phyloP scores from a whole-genome alignment of 2,329 filamentous ascomycete species.

The Falciphora oryzae region DNA sequence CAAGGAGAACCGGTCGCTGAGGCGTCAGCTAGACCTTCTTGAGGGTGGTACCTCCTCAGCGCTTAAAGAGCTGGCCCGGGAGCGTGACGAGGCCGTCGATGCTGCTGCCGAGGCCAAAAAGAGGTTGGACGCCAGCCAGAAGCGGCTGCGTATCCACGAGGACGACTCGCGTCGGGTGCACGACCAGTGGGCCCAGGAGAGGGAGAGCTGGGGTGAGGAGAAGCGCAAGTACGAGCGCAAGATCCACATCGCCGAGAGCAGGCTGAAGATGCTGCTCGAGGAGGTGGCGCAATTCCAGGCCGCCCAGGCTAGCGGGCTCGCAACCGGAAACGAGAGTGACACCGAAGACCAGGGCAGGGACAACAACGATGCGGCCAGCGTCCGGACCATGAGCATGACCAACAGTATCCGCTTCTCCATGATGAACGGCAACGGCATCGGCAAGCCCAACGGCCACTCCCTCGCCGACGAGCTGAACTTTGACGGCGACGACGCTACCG shows the following conservation, averaged over 20 bases:
- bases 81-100: constrained; percentile 79
- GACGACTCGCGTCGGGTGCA: constrained; percentile 77
- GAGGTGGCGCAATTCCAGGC: constrained; percentile 69
- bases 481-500: constrained; percentile 63
- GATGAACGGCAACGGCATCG: constrained; percentile 43
- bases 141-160: constrained; percentile 71
- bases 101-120: constrained; percentile 65
- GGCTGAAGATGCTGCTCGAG: constrained; percentile 76
- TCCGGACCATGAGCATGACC: constrained; percentile 68
- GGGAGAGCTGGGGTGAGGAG: constrained; percentile 77
- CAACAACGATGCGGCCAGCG: constrained; percentile 67
- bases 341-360: constrained; percentile 50
- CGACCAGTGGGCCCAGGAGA: constrained; percentile 77
- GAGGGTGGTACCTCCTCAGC: constrained; percentile 87
- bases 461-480: constrained; percentile 89
- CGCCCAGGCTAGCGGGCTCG: constrained; percentile 32
- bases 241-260: constrained; percentile 82
- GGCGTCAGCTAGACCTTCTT: constrained; percentile 77
- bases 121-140: constrained; percentile 72
- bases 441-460: constrained; percentile 61
- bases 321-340: constrained; percentile 45
- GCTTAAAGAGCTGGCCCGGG: constrained; percentile 73
- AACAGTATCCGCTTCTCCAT: constrained; percentile 70
- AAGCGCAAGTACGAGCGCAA: constrained; percentile 76
- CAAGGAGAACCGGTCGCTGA: constrained; percentile 74